phyloP scores from a whole-genome alignment of 208 protist genomes.

The Phytomonas sp. region DNA sequence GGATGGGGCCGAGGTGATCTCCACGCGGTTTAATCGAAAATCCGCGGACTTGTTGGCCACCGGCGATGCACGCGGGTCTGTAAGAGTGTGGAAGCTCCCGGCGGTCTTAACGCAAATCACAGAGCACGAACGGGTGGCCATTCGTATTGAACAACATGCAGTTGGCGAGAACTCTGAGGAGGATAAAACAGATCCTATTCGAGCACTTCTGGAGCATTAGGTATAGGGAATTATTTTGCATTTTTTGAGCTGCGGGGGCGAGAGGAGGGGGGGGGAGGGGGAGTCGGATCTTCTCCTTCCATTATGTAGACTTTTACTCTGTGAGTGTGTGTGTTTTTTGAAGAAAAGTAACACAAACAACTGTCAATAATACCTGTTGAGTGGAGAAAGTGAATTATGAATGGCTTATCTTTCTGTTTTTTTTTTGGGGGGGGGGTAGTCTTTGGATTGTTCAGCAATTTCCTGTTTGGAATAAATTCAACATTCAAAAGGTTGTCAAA shows the following conservation, averaged over 20 bases:
- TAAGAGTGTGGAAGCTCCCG: constrained; percentile 70
- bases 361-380: not conserved
- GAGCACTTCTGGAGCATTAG: constrained; percentile 37
- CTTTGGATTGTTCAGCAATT: not conserved
- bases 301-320: not conserved
- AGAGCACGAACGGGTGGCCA: constrained; percentile 63
- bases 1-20: constrained; percentile 56
- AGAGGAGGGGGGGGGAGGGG: too few species aligned
- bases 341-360: not conserved
- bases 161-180: constrained; percentile 14
- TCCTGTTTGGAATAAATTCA: not conserved
- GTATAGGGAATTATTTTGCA: not conserved
- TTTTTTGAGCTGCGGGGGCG: not conserved
- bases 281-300: not conserved
- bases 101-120: constrained; percentile 60
- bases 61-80: constrained; percentile 54
- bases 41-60: constrained; percentile 69
- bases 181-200: constrained; percentile 19
- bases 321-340: not conserved
- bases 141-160: constrained; percentile 29
- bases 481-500: not conserved
- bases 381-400: not conserved
- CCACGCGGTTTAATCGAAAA: constrained; percentile 50
- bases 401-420: not conserved
- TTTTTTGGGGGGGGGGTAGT: too few species aligned